A percentile compares a stretch with the other conserved stretches of the same genome.
Conservation (phyloP, 768 basidiomycete genomes). For the Infundibulicybe gibba region DNA sequence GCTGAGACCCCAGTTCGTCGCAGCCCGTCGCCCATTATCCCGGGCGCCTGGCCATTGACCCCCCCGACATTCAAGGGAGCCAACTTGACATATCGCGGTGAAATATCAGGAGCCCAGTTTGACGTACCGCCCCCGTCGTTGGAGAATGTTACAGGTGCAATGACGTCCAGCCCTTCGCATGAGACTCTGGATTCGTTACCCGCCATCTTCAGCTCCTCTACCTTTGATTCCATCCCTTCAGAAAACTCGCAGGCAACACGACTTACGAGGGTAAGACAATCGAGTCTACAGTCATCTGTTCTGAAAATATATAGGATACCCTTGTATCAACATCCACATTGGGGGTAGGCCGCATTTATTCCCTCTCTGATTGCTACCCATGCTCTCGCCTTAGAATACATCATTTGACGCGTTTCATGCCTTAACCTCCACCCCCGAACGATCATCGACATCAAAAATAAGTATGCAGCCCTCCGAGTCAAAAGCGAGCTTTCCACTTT, state of each 20-base stretch:
- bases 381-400: no score
- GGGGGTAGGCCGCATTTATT: no score
- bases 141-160: neutral
- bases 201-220: neutral
- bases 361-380: no score
- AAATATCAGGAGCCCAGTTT: no score
- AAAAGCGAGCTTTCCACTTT: no score
- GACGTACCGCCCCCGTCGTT: no score
- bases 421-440: no score
- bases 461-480: no score
- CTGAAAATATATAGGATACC: constrained; percentile 3
- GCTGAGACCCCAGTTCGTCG: constrained; percentile 10
- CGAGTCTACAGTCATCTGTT: neutral
- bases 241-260: constrained; percentile 18
- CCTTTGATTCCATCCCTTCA: constrained; percentile 4
- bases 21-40: constrained; percentile 28
- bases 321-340: no score
- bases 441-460: no score
- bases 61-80: constrained; percentile 14
- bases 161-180: neutral
- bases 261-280: constrained; percentile 9
- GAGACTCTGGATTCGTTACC: neutral
- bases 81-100: neutral
- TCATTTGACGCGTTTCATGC: no score
- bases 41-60: constrained; percentile 42